Base-by-base conservation (phyloP, 345 rosid species). In the Lumnitzera littorea region DNA sequence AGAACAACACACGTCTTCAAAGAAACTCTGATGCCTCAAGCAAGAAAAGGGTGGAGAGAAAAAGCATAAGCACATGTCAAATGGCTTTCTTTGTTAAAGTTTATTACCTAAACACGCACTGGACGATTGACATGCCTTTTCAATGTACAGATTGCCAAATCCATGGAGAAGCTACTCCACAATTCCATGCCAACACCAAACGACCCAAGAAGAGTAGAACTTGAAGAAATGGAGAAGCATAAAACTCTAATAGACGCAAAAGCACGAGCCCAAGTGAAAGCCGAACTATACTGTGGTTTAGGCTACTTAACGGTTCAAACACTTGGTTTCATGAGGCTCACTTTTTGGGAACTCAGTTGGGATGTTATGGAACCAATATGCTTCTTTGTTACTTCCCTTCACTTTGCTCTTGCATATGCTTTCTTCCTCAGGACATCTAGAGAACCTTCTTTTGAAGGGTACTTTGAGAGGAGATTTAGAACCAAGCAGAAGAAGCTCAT, bases 351-450 rank as follows among this genome's bases (percentile, higher is more conserved):
- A 64, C 83, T 89, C 2, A 81, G 80, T 6, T 92, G 97, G 98
- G 97, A 92, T 62, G 91, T 92, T 1, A 92, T 92, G 96, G 98
- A 92, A 62, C 98, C 98, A 17, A 87, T 92, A 11, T 92, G 97
- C 74, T 92, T 87, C 84, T 92, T 85, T 51, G 77, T 80, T 57
- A 81, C 94, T 0, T 85, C 94, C 3, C 57, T 85, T 15, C 80
- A 92, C 71, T 86, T 76, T 56, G 67, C 82, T 65, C 51, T 82
- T 0, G 91, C 78, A n/a, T 87, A 85, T 46, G 78, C 65, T 12
- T 92, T 92, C 79, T 92, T 92, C 64, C 84, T 92, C 61, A 61
- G 78, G 59, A 89, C 98, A 5, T 84, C 98, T 3, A 83, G 72
- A 0, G 96, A 92, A 67, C 98, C 98, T 2, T 61, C 95, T 24